phyloP scores from a whole-genome alignment of 495 filamentous ascomycete genomes.

The Penicillium manginii region DNA sequence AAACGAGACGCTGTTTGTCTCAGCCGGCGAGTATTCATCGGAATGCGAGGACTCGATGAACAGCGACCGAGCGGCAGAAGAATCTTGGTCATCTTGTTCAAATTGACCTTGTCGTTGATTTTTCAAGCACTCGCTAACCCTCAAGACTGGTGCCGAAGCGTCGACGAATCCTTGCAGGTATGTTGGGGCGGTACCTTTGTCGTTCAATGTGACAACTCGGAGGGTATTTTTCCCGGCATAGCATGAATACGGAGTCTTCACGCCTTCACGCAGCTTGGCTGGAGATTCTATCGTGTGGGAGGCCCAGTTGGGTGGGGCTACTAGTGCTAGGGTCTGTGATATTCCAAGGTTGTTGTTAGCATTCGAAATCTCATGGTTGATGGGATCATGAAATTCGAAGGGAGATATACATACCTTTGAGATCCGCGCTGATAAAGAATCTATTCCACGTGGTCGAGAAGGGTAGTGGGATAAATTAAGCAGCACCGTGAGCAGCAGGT shows the following conservation, averaged over 20 bases:
- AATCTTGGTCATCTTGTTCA: too few species aligned
- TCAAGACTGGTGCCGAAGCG: neutral
- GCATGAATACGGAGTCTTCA: neutral
- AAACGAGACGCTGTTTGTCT: neutral
- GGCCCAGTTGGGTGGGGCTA: neutral
- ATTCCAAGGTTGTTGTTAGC: neutral
- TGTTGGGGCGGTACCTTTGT: conserved; percentile 4
- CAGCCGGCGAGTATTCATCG: neutral
- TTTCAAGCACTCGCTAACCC: neutral
- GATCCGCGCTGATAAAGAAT: neutral
- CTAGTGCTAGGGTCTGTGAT: neutral
- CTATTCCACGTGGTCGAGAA: neutral
- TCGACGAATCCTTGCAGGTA: conserved; percentile 1
- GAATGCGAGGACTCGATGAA: too few species aligned
- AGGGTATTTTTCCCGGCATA: conserved; percentile 14
- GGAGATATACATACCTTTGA: conserved; percentile 4
- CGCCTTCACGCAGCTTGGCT: neutral
- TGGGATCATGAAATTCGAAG: neutral
- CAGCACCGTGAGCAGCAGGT: conserved; percentile 12
- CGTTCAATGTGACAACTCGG: conserved; percentile 15
- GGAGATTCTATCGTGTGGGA: neutral
- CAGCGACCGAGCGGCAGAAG: too few species aligned
- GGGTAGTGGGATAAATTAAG: conserved; percentile 17
- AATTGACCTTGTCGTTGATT: neutral
- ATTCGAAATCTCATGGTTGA: neutral